Base-by-base conservation (phyloP, 352 stramenopile species). In the Pythium rishiriense region DNA sequence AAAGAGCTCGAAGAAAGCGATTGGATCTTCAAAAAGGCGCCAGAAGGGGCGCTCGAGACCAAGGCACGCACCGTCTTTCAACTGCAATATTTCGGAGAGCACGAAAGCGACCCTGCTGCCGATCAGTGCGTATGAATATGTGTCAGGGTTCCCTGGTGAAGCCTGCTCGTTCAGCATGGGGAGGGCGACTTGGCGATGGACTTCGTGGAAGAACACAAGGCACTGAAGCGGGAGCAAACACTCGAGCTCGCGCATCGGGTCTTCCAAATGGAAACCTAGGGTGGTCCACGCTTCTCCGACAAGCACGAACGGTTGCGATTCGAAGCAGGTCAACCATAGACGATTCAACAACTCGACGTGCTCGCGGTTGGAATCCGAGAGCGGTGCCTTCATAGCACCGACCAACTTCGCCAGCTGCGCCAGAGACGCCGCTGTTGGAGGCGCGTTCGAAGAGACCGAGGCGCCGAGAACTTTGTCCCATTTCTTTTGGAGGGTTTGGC, bases 21-120 rank as follows among this genome's bases (percentile, higher is more conserved):
- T 85, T 0, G 86, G 83, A 68, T 95, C 86, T 53, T 95, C 86
- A 69, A 95, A 95, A 1, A 93, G 70, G 9, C 81, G 83, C 86
- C 86, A 95, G 62, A 93, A 95, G 25, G 85, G 82, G 9, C 85
- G 81, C 65, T 93, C 86, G 0, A 74, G 76, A 10, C 85, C 86
- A 19, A 95, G 62, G 54, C 85, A 95, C 5, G 73, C 78, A 9
- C 86, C 86, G 41, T 91, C 83, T 53, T 76, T 78, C 10, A 95
- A 70, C 61, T 95, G 83, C 42, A 95, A 65, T 58, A 92, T 59
- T 26, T 95, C 83, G 0, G 81, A 70, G 10, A 91, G 58, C 29
- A 93, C 54, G 22, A 85, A 87, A 1, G 73, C 65, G 21, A 95
- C 70, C 49, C 82, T 70, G 9, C 77, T 77, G 5, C 69, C 78